phyloP scores from a whole-genome alignment of 495 filamentous ascomycete genomes.

The Penicillium coprophilum region DNA sequence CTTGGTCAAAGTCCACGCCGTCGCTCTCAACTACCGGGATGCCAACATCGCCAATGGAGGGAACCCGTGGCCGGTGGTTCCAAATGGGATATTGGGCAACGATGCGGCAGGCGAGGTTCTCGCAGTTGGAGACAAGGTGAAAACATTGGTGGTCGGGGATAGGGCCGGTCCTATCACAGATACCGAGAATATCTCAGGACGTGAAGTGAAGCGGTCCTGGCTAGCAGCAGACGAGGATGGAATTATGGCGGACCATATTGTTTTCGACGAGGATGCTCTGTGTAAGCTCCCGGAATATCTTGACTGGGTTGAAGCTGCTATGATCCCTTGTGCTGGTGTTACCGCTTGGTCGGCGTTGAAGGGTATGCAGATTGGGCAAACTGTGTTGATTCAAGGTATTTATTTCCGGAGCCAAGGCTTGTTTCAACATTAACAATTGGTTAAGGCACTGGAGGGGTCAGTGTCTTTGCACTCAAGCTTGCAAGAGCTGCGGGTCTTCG shows the following conservation, averaged over 20 bases:
- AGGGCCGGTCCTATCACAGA: constrained; percentile 33
- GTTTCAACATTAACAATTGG: not conserved
- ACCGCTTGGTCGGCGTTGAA: constrained; percentile 44
- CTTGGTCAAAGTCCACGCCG: constrained; percentile 42
- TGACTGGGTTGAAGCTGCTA: constrained; percentile 29
- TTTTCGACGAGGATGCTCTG: constrained; percentile 34
- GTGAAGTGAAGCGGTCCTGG: constrained; percentile 28
- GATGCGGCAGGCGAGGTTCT: constrained; percentile 42
- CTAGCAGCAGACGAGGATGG: constrained; percentile 41
- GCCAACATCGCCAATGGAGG: constrained; percentile 40
- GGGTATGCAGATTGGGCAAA: constrained; percentile 32
- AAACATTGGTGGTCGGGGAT: constrained; percentile 27
- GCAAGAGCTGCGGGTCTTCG: constrained; percentile 31
- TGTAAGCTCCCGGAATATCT: constrained; percentile 33
- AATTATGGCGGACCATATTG: constrained; percentile 34
- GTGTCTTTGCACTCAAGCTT: constrained; percentile 37
- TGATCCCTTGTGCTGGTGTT: constrained; percentile 39
- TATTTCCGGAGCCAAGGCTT: not conserved
- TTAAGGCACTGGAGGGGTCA: constrained; percentile 38
- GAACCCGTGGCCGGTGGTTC: constrained; percentile 37
- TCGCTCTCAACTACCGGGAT: constrained; percentile 48
- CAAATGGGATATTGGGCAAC: constrained; percentile 34
- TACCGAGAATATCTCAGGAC: constrained; percentile 30
- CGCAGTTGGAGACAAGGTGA: constrained; percentile 33
- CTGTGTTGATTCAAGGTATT: constrained; percentile 43